These are phyloP conservation scores for Wickerhamomyces pijperi DNA, from an alignment of 805 yeast species.

Conservation along the genomic window DNA sequence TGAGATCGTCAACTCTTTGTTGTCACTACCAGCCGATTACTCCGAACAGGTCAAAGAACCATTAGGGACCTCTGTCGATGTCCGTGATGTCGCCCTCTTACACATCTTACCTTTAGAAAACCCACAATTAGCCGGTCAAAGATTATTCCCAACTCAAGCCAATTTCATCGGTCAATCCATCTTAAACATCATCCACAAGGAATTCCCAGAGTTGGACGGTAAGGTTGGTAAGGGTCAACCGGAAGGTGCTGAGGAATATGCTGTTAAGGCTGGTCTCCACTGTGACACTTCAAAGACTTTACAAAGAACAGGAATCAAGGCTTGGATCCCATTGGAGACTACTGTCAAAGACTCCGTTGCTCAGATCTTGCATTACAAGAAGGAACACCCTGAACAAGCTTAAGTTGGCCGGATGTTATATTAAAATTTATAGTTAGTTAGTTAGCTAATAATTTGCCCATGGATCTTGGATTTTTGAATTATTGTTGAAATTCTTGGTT, in stretches of 20 bases:
- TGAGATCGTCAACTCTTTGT: constrained; percentile 20
- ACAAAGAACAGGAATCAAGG: constrained; percentile 5
- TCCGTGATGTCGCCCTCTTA: constrained; percentile 45
- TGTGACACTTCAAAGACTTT: constrained; percentile 1
- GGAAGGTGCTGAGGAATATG: background rate
- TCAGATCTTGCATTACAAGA: constrained; percentile 15
- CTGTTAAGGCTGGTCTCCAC: background rate
- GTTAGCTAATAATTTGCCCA: too few species aligned
- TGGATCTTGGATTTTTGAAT: too few species aligned
- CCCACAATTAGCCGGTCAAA: constrained; percentile 15
- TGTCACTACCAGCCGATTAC: constrained; percentile 8
- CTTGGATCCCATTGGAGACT: constrained; percentile 22
- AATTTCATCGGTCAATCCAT: constrained; percentile 10
- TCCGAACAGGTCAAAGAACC: background rate
- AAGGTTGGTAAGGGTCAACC: constrained; percentile 26
- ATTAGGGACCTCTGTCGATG: constrained; percentile 25
- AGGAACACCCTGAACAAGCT: background rate
- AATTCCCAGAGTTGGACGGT: constrained; percentile 30
- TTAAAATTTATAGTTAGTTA: too few species aligned
- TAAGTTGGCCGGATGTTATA: too few species aligned
- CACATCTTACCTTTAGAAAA: constrained; percentile 35
- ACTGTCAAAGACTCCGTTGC: constrained; percentile 27
- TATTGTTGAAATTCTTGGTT: too few species aligned
- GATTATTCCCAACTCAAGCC: constrained; percentile 15
- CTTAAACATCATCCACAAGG: constrained; percentile 16